These are phyloP conservation scores for Arachis hypogaea DNA, from an alignment of 306 rosid species.

Conservation along the genomic window DNA sequence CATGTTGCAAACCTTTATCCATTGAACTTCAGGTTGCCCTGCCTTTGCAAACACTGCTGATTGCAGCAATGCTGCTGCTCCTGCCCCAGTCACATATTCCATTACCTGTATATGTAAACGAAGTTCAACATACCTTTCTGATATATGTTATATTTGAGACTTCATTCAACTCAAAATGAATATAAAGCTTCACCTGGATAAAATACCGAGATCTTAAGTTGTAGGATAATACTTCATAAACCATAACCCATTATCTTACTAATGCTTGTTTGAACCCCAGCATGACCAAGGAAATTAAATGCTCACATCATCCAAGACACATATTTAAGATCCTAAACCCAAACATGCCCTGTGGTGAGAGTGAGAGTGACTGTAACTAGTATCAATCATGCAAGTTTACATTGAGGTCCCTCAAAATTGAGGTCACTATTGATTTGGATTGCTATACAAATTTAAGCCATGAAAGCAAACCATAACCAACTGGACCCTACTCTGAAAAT, in stretches of 20 bases:
- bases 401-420: slow-evolving; percentile 8
- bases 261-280: neutral
- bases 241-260: neutral
- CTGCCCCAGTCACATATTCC: slow-evolving; percentile 74
- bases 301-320: neutral
- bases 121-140: slow-evolving; percentile 1
- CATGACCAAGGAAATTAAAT: neutral
- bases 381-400: slow-evolving; percentile 1
- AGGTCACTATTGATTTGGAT: slow-evolving; percentile 1
- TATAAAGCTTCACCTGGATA: no score
- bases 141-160: neutral
- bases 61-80: slow-evolving; percentile 66
- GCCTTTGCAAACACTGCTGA: slow-evolving; percentile 62
- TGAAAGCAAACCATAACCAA: slow-evolving; percentile 1
- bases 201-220: no score
- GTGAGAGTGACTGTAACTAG: neutral
- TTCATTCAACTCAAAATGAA: no score
- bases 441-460: neutral
- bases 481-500: slow-evolving; percentile 1
- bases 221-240: slow-evolving; percentile 1
- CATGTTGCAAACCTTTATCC: slow-evolving; percentile 74
- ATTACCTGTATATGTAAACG: slow-evolving; percentile 49
- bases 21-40: slow-evolving; percentile 79
- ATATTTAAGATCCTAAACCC: neutral
- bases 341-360: neutral